Evolutionary conservation across 2,329 filamentous ascomycete species (phyloP).

Genomic region (Fonsecaea pugnacius): DNA sequence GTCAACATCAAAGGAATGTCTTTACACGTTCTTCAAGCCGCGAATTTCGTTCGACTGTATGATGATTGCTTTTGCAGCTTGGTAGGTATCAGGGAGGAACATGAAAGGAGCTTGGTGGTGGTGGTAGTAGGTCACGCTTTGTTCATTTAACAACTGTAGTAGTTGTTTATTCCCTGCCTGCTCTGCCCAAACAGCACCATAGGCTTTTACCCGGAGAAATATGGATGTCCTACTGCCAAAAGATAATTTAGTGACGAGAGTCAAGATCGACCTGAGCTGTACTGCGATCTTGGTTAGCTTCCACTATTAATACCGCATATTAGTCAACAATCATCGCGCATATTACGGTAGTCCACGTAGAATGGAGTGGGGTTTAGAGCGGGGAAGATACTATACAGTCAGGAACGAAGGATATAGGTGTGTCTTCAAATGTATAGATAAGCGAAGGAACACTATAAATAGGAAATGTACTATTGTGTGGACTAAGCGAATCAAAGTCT

Average conservation of each 20-base stretch:
- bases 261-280: background rate
- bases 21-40: no score
- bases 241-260: background rate
- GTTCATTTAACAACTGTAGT: background rate
- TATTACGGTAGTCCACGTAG: background rate
- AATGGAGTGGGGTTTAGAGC: background rate
- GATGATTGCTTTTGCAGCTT: no score
- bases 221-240: constrained; percentile 15
- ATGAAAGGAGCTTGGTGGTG: no score
- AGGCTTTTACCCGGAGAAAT: constrained; percentile 15
- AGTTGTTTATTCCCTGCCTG: constrained; percentile 1
- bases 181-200: background rate
- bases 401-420: background rate
- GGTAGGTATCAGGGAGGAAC: no score
- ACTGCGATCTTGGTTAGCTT: constrained; percentile 4
- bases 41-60: no score
- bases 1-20: no score
- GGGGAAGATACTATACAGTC: background rate
- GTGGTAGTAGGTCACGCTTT: no score
- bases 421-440: constrained; percentile 2
- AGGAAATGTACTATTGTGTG: background rate
- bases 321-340: constrained; percentile 3
- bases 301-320: background rate
- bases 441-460: background rate
- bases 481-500: background rate